Percentiles rank a stretch among this genome's conserved stretches.
These are phyloP conservation scores for Pichia sp. DNA, from an alignment of 1,139 yeast species.

Conservation along the genomic window DNA sequence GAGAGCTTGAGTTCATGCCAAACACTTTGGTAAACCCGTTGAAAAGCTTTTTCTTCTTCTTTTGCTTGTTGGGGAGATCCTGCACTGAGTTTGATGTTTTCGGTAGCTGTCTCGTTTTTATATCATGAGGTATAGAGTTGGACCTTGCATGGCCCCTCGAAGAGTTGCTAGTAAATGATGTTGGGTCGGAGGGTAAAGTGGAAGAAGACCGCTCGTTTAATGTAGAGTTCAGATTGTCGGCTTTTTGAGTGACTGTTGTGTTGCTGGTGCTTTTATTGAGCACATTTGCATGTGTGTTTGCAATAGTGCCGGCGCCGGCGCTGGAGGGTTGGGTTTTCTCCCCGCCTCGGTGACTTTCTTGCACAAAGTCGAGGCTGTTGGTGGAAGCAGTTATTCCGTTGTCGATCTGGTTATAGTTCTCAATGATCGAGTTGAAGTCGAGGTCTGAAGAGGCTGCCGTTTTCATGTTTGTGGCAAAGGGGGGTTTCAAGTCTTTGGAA, in stretches of 20 bases:
- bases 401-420: conserved; percentile 19
- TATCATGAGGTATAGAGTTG: conserved; percentile 13
- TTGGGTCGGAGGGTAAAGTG: not conserved
- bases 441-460: conserved; percentile 18
- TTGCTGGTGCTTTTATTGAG: not conserved
- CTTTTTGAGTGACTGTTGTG: not conserved
- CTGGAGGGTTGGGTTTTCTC: not conserved
- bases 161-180: not conserved
- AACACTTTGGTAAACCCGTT: conserved; percentile 44
- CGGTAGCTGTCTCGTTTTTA: conserved; percentile 18
- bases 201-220: not conserved
- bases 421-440: conserved; percentile 26
- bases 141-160: conserved; percentile 9
- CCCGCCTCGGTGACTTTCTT: not conserved
- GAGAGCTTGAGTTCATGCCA: conserved; percentile 40
- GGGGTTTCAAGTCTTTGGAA: conserved; percentile 8
- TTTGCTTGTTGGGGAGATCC: conserved; percentile 1
- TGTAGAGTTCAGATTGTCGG: not conserved
- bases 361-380: conserved; percentile 12
- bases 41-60: conserved; percentile 36
- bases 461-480: not conserved
- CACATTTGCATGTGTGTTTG: no score
- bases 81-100: conserved; percentile 15
- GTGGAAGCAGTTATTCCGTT: conserved; percentile 6
- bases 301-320: not conserved